Evolutionary conservation across 257 asterid genomes (phyloP).

Genomic region (Parsonsia alboflavescens): DNA sequence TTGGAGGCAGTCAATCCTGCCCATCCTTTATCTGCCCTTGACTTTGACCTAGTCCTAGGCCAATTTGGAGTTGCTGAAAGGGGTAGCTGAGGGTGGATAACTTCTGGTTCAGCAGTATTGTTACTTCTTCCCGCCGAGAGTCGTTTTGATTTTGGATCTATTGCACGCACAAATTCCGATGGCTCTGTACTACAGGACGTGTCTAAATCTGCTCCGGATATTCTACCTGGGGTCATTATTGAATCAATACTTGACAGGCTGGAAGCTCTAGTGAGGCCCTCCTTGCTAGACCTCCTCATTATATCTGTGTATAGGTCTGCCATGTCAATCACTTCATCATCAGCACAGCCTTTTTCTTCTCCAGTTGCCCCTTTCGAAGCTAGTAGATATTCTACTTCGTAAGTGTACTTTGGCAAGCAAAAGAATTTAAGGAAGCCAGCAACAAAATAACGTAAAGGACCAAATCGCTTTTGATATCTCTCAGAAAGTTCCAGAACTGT

Average conservation of each 20-base stretch:
- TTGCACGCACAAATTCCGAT: constrained; percentile 89
- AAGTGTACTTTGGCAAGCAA: constrained; percentile 90
- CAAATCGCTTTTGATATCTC: constrained; percentile 86
- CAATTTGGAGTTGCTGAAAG: constrained; percentile 73
- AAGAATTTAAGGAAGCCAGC: constrained; percentile 91
- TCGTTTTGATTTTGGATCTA: constrained; percentile 84
- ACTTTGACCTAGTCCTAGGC: constrained; percentile 92
- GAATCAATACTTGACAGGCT: constrained; percentile 95
- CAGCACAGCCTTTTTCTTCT: constrained; percentile 46
- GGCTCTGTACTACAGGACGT: constrained; percentile 89
- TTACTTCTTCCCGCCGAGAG: constrained; percentile 76
- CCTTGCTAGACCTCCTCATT: constrained; percentile 90
- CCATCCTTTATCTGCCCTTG: constrained; percentile 76
- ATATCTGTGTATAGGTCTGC: constrained; percentile 84
- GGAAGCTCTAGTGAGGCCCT: constrained; percentile 93
- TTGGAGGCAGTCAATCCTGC: constrained; percentile 46
- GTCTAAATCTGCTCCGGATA: constrained; percentile 66
- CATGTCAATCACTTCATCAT: constrained; percentile 60
- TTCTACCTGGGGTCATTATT: constrained; percentile 80
- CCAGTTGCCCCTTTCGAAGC: constrained; percentile 44
- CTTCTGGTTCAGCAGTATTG: constrained; percentile 73
- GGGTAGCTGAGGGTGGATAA: constrained; percentile 73
- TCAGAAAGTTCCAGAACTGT: constrained; percentile 95
- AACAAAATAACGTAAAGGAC: constrained; percentile 91
- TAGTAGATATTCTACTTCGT: constrained; percentile 89